A percentile compares a stretch with the other conserved stretches of the same genome.
Conservation (phyloP, 2,329 filamentous ascomycete species). For the Colletotrichum musicola region DNA sequence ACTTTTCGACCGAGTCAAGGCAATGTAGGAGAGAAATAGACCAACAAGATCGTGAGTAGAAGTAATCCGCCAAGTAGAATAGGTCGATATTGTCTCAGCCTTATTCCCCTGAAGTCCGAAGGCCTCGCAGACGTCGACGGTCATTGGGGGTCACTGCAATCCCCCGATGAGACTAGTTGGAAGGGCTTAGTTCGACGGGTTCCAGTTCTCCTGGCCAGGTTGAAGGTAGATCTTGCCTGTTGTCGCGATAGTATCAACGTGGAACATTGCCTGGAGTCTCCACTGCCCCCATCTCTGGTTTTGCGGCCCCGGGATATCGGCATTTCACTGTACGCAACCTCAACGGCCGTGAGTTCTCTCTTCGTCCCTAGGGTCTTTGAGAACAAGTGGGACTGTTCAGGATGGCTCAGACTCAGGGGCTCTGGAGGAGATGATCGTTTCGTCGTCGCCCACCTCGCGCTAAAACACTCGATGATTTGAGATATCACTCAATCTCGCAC, state of each 20-base stretch:
- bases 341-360: neutral
- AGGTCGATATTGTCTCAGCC: neutral
- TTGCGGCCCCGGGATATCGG: constrained; percentile 5
- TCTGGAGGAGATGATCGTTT: constrained; percentile 12
- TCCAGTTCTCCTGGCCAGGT: neutral
- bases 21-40: neutral
- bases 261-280: neutral
- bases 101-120: neutral
- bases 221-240: neutral
- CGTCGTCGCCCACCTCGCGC: constrained; percentile 5
- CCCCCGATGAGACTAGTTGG: constrained; percentile 1
- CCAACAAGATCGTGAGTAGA: neutral
- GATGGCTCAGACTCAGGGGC: constrained; percentile 4
- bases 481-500: neutral
- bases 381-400: neutral
- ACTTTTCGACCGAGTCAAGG: neutral
- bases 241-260: neutral
- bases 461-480: neutral
- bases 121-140: neutral
- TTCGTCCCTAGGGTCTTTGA: neutral
- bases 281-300: neutral
- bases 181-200: constrained; percentile 1
- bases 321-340: neutral
- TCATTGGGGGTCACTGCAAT: neutral
- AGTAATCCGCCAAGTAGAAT: constrained; percentile 4